Evolutionary conservation across 495 filamentous ascomycete genomes (phyloP), one percentile per base, ranked within the genome.

Genomic region (Lasiosphaeris hirsuta): DNA sequence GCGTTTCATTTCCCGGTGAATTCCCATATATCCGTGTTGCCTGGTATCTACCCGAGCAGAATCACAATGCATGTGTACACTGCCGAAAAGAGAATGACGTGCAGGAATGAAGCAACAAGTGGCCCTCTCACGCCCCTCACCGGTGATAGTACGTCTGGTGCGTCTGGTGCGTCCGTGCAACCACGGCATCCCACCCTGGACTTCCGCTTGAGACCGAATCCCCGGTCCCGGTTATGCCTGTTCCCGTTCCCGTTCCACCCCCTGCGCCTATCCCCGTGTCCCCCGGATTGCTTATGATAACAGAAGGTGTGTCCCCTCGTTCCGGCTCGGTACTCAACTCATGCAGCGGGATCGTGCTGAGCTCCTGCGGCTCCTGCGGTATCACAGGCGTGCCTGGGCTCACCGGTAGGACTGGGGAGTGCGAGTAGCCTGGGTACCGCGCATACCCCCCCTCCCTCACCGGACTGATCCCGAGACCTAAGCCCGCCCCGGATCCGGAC

Each of bases 81-180:
- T 30, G 23, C 23, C 23, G 23, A 41, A 15, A 41, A 7, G 38
- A 41, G 10, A 46, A 46, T 51, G 49, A 15, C 14, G 18, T 40
- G 15, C 39, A n/a, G 11, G 3, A 13, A 51, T 15, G 13, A 30
- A 30, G 23, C 23, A 30, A 30, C n/a, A n/a, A n/a, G n/a, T n/a
- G n/a, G n/a, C n/a, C n/a, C 23, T 30, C 23, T 5, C 23, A 5
- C 23, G 2, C 23, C 23, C 23, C 23, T 30, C 23, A 30, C 23
- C 23, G 23, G 23, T 63, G 60, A 54, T 66, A 66, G 47, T 50
- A 66, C 9, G 63, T 66, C 33, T 57, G 35, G 37, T 66, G 63
- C 49, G 42, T 51, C 44, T 34, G 48, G 14, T 50, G 58, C 23
- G 23, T 30, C 35, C 62, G 51, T 36, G 58, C 58, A 50, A 47